Base-by-base conservation (phyloP, 352 stramenopile species). In the Phytophthora tubulina region DNA sequence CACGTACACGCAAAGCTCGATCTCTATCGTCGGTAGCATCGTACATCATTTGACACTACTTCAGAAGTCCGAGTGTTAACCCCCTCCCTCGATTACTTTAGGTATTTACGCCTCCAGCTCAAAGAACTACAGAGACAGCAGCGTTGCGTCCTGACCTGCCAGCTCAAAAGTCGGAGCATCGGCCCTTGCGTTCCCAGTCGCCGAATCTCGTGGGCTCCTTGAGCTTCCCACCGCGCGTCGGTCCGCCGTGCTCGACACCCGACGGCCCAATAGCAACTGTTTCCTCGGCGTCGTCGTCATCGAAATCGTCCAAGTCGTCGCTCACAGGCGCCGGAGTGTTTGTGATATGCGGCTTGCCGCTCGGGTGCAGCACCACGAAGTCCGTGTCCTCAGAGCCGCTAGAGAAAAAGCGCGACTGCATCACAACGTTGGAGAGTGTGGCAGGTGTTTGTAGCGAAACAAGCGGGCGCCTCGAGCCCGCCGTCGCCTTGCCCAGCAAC, bases 151-250 rank as follows among this genome's bases (percentile, higher is more conserved):
- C 21, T 46, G 21, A 46, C 6, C 41, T 13, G 14, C 13, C n/a
- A 49, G 39, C 31, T 78, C 48, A 99, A 79, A 99, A 99, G 73
- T 99, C 97, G 14, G 90, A 97, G 80, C 96, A 99, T 13, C 97
- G 85, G 17, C 97, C 97, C 71, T 99, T 99, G 63, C 97, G 92
- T 81, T 99, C 97, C 97, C 97, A 99, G 80, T 99, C 97, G 48
- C 97, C 97, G 79, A 97, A 99, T 36, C 97, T 86, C 49, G 97
- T 99, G 27, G 97, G 97, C 76, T 99, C 97, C 54, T 94, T 90
- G 44, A 98, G 86, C 73, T 92, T 88, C 54, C 97, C 97, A 45
- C 97, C 96, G 55, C 95, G 83, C 63, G 88, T 91, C 4, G 97
- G 97, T 3, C 97, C 97, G 63, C 97, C 97, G 76, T 97, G 99